Conservation (phyloP, 495 filamentous ascomycete species). For the Hypoxylon cercidicola region DNA sequence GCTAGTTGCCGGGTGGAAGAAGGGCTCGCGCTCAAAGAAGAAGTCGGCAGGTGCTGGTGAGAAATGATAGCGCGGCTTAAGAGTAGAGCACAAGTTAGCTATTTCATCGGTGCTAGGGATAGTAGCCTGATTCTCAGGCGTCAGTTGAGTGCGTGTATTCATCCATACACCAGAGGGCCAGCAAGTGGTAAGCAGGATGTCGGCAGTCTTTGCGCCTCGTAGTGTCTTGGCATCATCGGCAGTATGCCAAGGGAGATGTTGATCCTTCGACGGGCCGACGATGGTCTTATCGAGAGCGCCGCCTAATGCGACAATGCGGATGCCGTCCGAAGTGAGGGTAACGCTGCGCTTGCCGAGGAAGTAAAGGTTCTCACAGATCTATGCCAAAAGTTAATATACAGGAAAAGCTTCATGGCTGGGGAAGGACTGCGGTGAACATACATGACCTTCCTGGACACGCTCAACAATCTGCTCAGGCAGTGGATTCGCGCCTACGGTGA, state of each 20-base stretch:
- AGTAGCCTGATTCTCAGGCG: slow-evolving; percentile 63
- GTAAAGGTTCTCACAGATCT: slow-evolving; percentile 87
- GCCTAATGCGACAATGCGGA: slow-evolving; percentile 84
- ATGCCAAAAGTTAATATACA: slow-evolving; percentile 4
- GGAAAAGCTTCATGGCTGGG: neutral
- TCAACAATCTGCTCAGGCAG: slow-evolving; percentile 75
- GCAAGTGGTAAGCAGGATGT: slow-evolving; percentile 84
- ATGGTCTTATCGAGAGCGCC: slow-evolving; percentile 69
- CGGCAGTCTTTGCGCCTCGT: slow-evolving; percentile 75
- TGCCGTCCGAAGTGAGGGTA: slow-evolving; percentile 88
- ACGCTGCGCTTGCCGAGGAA: slow-evolving; percentile 85
- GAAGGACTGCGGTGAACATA: slow-evolving; percentile 28
- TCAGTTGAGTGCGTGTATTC: slow-evolving; percentile 53
- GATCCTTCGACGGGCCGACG: slow-evolving; percentile 66
- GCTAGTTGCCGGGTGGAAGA: slow-evolving; percentile 68
- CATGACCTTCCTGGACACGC: slow-evolving; percentile 75
- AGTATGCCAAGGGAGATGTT: slow-evolving; percentile 74
- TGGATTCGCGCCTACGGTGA: slow-evolving; percentile 74
- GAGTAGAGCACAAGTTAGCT: slow-evolving; percentile 75
- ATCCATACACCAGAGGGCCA: slow-evolving; percentile 81
- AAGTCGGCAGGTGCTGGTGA: slow-evolving; percentile 67
- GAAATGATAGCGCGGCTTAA: slow-evolving; percentile 93
- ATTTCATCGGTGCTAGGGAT: slow-evolving; percentile 60
- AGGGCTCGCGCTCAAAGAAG: slow-evolving; percentile 93
- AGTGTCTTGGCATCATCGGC: slow-evolving; percentile 79